phyloP scores from a whole-genome alignment of 2,329 filamentous ascomycete species.

The Colletotrichum spinosum region DNA sequence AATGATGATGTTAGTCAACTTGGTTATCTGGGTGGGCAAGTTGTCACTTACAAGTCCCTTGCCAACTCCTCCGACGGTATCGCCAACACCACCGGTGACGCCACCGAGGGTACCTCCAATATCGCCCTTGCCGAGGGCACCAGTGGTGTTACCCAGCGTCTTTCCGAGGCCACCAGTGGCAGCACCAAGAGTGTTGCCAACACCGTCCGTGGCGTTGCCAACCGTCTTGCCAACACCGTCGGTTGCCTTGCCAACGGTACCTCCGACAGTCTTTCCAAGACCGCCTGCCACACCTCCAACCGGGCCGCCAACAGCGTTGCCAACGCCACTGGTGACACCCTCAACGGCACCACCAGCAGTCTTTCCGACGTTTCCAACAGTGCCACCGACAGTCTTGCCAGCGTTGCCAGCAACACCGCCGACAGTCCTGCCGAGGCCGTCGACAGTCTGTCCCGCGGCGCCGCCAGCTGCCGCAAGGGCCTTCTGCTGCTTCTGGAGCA shows the following conservation, averaged over 20 bases:
- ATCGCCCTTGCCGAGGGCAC: conserved; percentile 26
- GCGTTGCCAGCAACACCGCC: conserved; percentile 17
- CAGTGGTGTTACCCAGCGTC: conserved; percentile 27
- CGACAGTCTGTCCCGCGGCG: neutral
- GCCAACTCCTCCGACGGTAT: conserved; percentile 34
- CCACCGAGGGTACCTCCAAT: conserved; percentile 28
- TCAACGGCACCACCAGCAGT: conserved; percentile 22
- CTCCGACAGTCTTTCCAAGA: conserved; percentile 9
- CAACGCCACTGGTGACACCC: neutral
- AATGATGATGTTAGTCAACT: neutral
- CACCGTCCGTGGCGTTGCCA: conserved; percentile 22
- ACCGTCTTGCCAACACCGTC: conserved; percentile 10
- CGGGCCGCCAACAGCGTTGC: neutral
- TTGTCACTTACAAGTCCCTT: conserved; percentile 27
- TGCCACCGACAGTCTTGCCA: conserved; percentile 26
- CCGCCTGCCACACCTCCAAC: conserved; percentile 13
- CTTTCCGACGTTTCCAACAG: conserved; percentile 16
- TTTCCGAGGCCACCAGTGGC: conserved; percentile 25
- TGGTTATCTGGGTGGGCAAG: accelerated
- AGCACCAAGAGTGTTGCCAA: conserved; percentile 27
- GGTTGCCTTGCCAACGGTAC: conserved; percentile 9
- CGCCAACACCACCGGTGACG: conserved; percentile 20
- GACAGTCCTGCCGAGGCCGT: conserved; percentile 2
- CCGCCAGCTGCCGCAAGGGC: too few relatives aligned
- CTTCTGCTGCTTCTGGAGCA: too few relatives aligned